Percentiles rank a stretch among this genome's conserved stretches.
Conservation (phyloP, 805 yeast genomes). For the Wickerhamiella siamensis region DNA sequence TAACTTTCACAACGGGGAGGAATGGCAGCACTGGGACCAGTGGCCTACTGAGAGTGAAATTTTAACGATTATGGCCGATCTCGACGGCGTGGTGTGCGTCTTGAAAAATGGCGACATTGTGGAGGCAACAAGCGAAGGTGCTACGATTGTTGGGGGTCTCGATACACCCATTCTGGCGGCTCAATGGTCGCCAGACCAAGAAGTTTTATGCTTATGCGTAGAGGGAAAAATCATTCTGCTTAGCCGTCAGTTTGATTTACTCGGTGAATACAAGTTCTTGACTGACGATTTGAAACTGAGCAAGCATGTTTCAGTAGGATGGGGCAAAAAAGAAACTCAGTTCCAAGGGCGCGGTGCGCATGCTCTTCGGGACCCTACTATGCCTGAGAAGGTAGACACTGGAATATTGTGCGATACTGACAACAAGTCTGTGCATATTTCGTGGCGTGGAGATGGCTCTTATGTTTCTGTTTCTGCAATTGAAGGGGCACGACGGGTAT, state of each 20-base stretch:
- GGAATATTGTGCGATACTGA: slow-evolving; percentile 54
- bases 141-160: slow-evolving; percentile 71
- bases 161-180: slow-evolving; percentile 65
- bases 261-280: slow-evolving; percentile 46
- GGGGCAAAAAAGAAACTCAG: slow-evolving; percentile 97
- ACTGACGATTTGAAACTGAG: slow-evolving; percentile 53
- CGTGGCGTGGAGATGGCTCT: slow-evolving; percentile 96
- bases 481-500: slow-evolving; percentile 55
- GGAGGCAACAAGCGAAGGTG: slow-evolving; percentile 34
- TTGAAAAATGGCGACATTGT: slow-evolving; percentile 64
- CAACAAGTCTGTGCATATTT: slow-evolving; percentile 31
- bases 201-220: slow-evolving; percentile 48
- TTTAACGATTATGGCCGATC: slow-evolving; percentile 35
- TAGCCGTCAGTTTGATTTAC: slow-evolving; percentile 65
- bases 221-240: slow-evolving; percentile 36
- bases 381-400: slow-evolving; percentile 52
- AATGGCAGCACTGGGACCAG: slow-evolving; percentile 7
- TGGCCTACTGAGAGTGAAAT: slow-evolving; percentile 6
- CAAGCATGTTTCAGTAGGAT: slow-evolving; percentile 88
- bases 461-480: slow-evolving; percentile 54
- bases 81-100: slow-evolving; percentile 49
- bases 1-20: background rate
- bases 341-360: slow-evolving; percentile 88
- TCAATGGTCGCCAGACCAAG: slow-evolving; percentile 85
- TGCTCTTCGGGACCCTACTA: slow-evolving; percentile 69